phyloP scores from a whole-genome alignment of 306 rosid species.

The Purshia tridentata region DNA sequence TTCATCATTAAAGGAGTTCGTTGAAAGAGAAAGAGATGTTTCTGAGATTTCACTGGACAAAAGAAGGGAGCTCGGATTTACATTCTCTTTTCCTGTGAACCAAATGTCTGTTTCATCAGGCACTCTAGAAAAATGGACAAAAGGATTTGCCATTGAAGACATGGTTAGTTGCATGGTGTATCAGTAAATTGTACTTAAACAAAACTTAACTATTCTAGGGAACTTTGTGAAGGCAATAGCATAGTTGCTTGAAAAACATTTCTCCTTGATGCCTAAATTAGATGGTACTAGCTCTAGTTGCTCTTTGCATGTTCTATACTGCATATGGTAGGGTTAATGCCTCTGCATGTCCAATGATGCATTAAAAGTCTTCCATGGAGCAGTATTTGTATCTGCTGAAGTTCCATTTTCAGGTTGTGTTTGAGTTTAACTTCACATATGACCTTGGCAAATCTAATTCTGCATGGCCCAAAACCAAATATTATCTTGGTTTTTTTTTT shows the following conservation, averaged over 20 bases:
- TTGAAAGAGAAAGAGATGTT: slow-evolving; percentile 56
- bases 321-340: no score
- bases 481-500: background rate
- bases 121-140: slow-evolving; percentile 85
- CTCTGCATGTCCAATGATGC: background rate
- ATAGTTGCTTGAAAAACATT: slow-evolving; percentile 1
- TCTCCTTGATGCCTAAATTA: slow-evolving; percentile 16
- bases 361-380: background rate
- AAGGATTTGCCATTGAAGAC: slow-evolving; percentile 68
- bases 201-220: slow-evolving; percentile 18
- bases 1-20: slow-evolving; percentile 59
- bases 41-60: slow-evolving; percentile 42
- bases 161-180: slow-evolving; percentile 61
- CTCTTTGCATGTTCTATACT: background rate
- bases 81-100: slow-evolving; percentile 89
- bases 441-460: background rate
- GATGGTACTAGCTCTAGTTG: slow-evolving; percentile 2
- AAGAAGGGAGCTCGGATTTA: slow-evolving; percentile 80
- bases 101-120: slow-evolving; percentile 77
- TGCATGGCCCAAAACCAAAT: background rate
- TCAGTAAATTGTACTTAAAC: slow-evolving; percentile 6
- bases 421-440: background rate
- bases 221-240: slow-evolving; percentile 11
- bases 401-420: background rate
- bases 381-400: slow-evolving; percentile 1